A percentile compares a stretch with the other conserved stretches of the same genome.
phyloP scores from a whole-genome alignment of 2,329 filamentous ascomycete genomes.

The Dothistroma septosporum region DNA sequence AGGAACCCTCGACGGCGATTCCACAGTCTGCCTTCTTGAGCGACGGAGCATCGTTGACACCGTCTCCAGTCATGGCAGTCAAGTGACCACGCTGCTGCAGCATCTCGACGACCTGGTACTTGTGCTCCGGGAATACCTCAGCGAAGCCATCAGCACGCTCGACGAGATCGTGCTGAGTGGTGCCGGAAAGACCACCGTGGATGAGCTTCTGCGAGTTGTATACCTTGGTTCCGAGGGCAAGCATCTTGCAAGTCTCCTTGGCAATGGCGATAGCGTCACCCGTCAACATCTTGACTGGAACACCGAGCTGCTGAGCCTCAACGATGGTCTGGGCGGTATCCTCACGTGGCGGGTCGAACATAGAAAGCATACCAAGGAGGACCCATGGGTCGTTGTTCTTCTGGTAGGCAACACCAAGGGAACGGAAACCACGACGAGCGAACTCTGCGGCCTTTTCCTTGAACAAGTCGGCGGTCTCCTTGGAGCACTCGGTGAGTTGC shows the following conservation, averaged over 20 bases:
- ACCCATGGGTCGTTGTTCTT: slow-evolving; percentile 72
- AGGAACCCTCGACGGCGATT: slow-evolving; percentile 68
- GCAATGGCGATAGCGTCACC: slow-evolving; percentile 76
- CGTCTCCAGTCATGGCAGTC: slow-evolving; percentile 73
- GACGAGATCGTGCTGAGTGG: slow-evolving; percentile 70
- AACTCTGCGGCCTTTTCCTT: slow-evolving; percentile 70
- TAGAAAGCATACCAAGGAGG: slow-evolving; percentile 70
- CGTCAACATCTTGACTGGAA: slow-evolving; percentile 77
- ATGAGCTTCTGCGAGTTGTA: slow-evolving; percentile 77
- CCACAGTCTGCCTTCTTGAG: slow-evolving; percentile 72
- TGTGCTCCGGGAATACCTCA: slow-evolving; percentile 71
- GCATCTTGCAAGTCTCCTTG: slow-evolving; percentile 79
- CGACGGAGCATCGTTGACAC: slow-evolving; percentile 69
- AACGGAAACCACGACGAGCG: slow-evolving; percentile 74
- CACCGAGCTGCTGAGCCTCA: slow-evolving; percentile 70
- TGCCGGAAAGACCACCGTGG: slow-evolving; percentile 68
- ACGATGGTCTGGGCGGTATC: slow-evolving; percentile 75
- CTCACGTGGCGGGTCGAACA: slow-evolving; percentile 76
- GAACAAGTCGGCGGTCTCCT: slow-evolving; percentile 63
- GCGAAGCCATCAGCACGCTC: slow-evolving; percentile 71
- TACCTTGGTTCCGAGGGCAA: slow-evolving; percentile 73
- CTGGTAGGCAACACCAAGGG: slow-evolving; percentile 73
- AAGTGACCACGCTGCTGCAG: slow-evolving; percentile 68
- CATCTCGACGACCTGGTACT: slow-evolving; percentile 73
- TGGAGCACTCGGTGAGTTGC: slow-evolving; percentile 62